Percentiles rank a stretch among this genome's conserved stretches.
phyloP scores from a whole-genome alignment of 768 basidiomycete species.

The Strobilomyces echinocephalus region DNA sequence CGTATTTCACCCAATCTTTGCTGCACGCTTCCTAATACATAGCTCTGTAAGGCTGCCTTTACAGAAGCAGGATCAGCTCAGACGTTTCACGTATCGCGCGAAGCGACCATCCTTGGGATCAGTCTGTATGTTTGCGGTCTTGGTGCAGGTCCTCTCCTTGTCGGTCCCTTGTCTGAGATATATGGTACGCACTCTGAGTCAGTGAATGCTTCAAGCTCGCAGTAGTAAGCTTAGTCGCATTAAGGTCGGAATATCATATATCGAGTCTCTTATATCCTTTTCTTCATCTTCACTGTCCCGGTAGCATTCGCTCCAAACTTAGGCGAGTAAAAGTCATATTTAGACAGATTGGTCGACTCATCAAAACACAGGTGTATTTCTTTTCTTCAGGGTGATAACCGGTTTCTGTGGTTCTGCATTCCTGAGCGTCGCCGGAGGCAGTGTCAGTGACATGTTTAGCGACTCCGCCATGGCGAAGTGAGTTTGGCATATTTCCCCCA shows the following conservation, averaged over 20 bases:
- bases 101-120: conserved; percentile 47
- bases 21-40: background rate
- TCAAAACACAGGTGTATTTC: conserved; percentile 43
- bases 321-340: conserved; percentile 29
- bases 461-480: conserved; percentile 58
- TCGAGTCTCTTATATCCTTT: conserved; percentile 51
- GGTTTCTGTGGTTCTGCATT: conserved; percentile 56
- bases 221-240: background rate
- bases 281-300: conserved; percentile 63
- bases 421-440: conserved; percentile 58
- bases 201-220: background rate
- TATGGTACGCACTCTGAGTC: conserved; percentile 18
- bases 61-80: conserved; percentile 56
- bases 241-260: conserved; percentile 64
- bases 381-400: conserved; percentile 56
- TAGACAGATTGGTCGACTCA: background rate
- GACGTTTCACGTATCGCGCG: conserved; percentile 48
- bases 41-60: conserved; percentile 45
- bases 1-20: conserved; percentile 16
- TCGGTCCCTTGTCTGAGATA: conserved; percentile 42
- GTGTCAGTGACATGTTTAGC: conserved; percentile 52
- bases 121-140: conserved; percentile 42
- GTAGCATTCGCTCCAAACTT: conserved; percentile 70
- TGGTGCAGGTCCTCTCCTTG: conserved; percentile 31
- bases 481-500: conserved; percentile 18